Conservation (phyloP, 2,329 filamentous ascomycete genomes). For the Aspergillus sp. region DNA sequence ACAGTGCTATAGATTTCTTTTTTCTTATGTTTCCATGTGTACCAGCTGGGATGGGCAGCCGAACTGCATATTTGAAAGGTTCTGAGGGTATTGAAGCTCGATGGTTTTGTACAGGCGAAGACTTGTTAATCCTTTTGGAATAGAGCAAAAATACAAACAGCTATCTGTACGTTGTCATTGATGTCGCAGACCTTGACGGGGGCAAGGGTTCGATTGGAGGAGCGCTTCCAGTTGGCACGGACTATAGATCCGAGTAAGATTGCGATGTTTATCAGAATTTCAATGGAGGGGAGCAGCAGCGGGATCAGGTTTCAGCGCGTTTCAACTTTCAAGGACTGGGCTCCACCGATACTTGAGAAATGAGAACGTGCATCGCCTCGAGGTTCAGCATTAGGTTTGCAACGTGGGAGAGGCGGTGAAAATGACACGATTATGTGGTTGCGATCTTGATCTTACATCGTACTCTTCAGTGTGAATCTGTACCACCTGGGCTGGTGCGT, state of each 20-base stretch:
- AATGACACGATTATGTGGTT: background rate
- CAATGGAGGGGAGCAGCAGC: background rate
- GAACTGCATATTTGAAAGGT: slow-evolving; percentile 15
- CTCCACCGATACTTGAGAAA: slow-evolving; percentile 11
- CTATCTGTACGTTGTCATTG: background rate
- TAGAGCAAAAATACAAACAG: slow-evolving; percentile 2
- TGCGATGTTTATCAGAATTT: background rate
- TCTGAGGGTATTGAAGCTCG: background rate
- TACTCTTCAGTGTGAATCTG: background rate
- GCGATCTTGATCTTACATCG: background rate
- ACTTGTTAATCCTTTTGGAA: slow-evolving; percentile 7
- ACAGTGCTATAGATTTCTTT: slow-evolving; percentile 26
- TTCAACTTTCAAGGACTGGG: slow-evolving; percentile 16
- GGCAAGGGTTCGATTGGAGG: background rate
- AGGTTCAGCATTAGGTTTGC: background rate
- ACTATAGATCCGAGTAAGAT: slow-evolving; percentile 1
- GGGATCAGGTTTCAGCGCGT: slow-evolving; percentile 17
- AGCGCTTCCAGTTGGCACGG: background rate
- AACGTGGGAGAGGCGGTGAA: background rate
- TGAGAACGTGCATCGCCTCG: background rate
- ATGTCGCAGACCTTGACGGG: background rate
- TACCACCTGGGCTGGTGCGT: background rate
- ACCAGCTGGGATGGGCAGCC: slow-evolving; percentile 7
- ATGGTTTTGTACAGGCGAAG: background rate
- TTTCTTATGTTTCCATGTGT: slow-evolving; percentile 12